Percentiles rank a stretch among this genome's conserved stretches.
Conservation (phyloP, 2,329 filamentous ascomycete species). For the Karstenula rhodostoma region DNA sequence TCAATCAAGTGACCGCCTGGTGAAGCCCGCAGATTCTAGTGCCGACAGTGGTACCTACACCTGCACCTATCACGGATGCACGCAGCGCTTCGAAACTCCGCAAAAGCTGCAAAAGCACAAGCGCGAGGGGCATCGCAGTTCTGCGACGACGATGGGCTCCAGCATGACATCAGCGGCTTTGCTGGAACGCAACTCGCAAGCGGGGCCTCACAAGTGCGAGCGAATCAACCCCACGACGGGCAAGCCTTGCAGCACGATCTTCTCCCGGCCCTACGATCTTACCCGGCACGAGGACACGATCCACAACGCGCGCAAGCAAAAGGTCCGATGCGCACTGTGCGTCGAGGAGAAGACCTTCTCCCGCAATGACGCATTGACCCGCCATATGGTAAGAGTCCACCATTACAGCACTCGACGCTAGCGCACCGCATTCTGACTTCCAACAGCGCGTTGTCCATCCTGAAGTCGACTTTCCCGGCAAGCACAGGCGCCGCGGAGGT, state of each 20-base stretch:
- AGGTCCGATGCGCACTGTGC: slow-evolving; percentile 91
- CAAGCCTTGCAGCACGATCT: slow-evolving; percentile 92
- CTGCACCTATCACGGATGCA: slow-evolving; percentile 93
- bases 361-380: slow-evolving; percentile 89
- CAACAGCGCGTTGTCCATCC: slow-evolving; percentile 81
- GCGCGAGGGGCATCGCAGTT: slow-evolving; percentile 81
- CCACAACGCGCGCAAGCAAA: slow-evolving; percentile 92
- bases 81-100: slow-evolving; percentile 86
- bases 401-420: slow-evolving; percentile 15
- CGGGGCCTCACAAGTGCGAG: slow-evolving; percentile 91
- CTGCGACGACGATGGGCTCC: slow-evolving; percentile 29
- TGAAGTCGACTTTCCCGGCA: slow-evolving; percentile 82
- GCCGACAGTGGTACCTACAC: slow-evolving; percentile 92
- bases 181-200: slow-evolving; percentile 79
- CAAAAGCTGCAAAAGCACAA: slow-evolving; percentile 93
- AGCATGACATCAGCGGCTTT: slow-evolving; percentile 63
- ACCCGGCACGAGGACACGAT: slow-evolving; percentile 98
- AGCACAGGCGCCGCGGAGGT: slow-evolving; percentile 57
- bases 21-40: slow-evolving; percentile 68
- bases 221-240: slow-evolving; percentile 93
- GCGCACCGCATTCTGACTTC: slow-evolving; percentile 32
- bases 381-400: slow-evolving; percentile 71
- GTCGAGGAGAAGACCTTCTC: slow-evolving; percentile 98
- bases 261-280: slow-evolving; percentile 94
- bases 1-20: slow-evolving; percentile 48